These are phyloP conservation scores for Rhizophora apiculata DNA, from an alignment of 345 rosid genomes.

Conservation along the genomic window DNA sequence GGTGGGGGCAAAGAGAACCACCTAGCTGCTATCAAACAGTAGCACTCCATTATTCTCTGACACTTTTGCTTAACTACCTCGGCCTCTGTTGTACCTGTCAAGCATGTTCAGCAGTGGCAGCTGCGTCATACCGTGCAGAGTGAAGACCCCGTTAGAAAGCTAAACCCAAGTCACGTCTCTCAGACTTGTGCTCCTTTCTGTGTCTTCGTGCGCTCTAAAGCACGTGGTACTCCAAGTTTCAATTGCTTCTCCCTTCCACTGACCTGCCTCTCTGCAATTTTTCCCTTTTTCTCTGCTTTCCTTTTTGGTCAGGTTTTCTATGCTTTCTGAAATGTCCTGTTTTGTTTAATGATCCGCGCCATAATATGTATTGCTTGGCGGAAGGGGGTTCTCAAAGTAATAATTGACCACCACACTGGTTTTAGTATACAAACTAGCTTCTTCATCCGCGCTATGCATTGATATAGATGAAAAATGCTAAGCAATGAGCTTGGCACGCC, in stretches of 20 bases:
- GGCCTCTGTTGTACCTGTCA: conserved; percentile 4
- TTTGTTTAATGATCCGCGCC: too few species aligned
- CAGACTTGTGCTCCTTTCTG: conserved; percentile 5
- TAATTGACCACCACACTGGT: too few species aligned
- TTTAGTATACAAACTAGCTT: too few species aligned
- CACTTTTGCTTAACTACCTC: conserved; percentile 13
- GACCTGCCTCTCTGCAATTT: conserved; percentile 1
- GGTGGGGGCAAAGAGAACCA: background rate
- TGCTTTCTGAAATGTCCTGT: too few species aligned
- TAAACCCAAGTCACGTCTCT: conserved; percentile 1
- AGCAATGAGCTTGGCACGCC: too few species aligned
- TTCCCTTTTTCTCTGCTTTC: background rate
- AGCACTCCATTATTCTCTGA: conserved; percentile 17
- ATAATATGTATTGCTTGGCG: too few species aligned
- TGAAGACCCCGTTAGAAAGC: conserved; percentile 4
- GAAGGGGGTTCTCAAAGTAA: too few species aligned
- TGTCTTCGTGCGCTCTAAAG: background rate
- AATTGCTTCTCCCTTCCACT: background rate
- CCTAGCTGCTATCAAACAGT: background rate
- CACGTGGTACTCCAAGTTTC: too few species aligned
- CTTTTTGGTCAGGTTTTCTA: too few species aligned
- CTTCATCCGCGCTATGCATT: too few species aligned
- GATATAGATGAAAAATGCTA: too few species aligned
- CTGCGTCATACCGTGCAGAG: conserved; percentile 8
- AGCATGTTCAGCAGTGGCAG: background rate